Evolutionary conservation across 352 stramenopile genomes (phyloP).

Genomic region (Phytophthora ohioensis): DNA sequence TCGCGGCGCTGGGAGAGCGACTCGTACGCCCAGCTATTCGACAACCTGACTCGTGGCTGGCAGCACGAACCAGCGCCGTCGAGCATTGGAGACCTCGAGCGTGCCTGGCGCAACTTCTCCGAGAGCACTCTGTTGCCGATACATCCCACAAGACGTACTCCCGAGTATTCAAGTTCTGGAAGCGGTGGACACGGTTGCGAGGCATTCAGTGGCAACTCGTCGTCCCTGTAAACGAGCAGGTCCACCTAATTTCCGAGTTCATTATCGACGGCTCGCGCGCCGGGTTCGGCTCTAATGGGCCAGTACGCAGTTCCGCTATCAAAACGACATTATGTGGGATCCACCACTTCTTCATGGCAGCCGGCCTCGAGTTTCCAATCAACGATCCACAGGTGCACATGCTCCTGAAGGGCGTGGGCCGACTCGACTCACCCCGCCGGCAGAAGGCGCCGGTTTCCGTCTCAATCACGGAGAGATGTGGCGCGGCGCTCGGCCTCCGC

Average conservation of each 20-base stretch:
- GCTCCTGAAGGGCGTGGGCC: conserved; percentile 1
- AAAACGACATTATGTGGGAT: not conserved
- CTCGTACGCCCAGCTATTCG: not conserved
- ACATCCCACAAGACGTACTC: not conserved
- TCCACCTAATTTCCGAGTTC: conserved; percentile 7
- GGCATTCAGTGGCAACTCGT: not conserved
- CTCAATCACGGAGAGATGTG: not conserved
- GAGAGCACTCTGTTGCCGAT: conserved; percentile 9
- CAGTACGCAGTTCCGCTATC: conserved; percentile 1
- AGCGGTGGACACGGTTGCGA: not conserved
- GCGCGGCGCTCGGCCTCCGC: not conserved
- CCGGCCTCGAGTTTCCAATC: not conserved
- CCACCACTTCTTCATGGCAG: not conserved
- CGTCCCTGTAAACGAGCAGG: not conserved
- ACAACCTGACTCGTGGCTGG: not conserved
- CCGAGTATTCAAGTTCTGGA: not conserved
- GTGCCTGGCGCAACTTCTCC: not conserved
- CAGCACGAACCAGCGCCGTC: not conserved
- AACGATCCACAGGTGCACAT: conserved; percentile 16
- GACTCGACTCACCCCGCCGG: not conserved
- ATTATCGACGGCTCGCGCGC: not conserved
- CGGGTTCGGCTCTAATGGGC: not conserved
- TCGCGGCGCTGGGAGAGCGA: not conserved
- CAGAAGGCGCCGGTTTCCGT: not conserved
- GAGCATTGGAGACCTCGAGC: not conserved